Base-by-base conservation (phyloP, 2,329 filamentous ascomycete species). In the Lasiodiplodia sp. region DNA sequence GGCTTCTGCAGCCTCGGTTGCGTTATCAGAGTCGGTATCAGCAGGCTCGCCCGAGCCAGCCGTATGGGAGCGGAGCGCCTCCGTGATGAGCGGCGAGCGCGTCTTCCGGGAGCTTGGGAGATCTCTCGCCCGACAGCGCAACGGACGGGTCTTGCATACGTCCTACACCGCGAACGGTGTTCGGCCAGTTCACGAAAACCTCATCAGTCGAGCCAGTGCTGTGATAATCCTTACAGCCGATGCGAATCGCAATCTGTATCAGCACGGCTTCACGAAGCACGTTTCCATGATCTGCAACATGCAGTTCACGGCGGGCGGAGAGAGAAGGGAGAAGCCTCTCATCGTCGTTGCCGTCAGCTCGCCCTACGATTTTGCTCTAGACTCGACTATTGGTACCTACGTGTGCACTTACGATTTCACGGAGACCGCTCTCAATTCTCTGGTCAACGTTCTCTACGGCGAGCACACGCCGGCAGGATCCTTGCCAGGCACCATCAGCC, bases 361-460 rank as follows among this genome's bases (percentile, higher is more conserved):
- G 0, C 95, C 95, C 0, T 98, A 97, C 78, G 95, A 98, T 78
- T 98, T 98, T 78, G 94, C 93, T 55, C 94, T 95, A 87, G 95
- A 98, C 75, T 91, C 91, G 71, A 89, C 89, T 0, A 95, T 98
- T 51, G 92, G 92, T 6, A 97, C 94, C 0, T 97, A 97, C 75
- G 87, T 98, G 51, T 97, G 95, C 82, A 97, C 94, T 0, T 97
- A 96, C 78, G 94, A 97, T 81, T 97, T 97, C 75, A 97, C 95
- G 0, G 95, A 97, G 74, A 95, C 92, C 8, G 94, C 95, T 21
- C 88, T 97, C 82, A 90, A 91, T 70, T 92, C 94, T 1, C 83
- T 97, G 4, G 93, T 96, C 21, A 90, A 93, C 69, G 91, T 93
- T 0, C 82, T 97, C 0, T 95, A 95, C 73, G 94, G 94, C 11